Conservation (phyloP, 306 rosid species). For the Castanea mollissima region DNA sequence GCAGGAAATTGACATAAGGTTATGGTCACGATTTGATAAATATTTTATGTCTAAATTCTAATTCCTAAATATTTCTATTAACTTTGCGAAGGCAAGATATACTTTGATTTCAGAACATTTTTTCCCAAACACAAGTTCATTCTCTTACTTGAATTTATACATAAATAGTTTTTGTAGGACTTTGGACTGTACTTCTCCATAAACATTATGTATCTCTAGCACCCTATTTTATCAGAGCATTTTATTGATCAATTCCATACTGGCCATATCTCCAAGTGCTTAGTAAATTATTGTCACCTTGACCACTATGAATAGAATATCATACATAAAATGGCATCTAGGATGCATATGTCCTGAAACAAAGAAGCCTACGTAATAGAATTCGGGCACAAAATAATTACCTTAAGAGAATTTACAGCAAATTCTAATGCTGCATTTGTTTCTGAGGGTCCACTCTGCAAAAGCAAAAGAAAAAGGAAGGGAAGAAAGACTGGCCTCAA, state of each 20-base stretch:
- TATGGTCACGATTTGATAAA: background rate
- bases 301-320: background rate
- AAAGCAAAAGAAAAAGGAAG: slow-evolving; percentile 12
- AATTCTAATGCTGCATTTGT: slow-evolving; percentile 93
- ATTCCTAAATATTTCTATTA: background rate
- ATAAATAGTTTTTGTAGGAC: background rate
- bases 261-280: background rate
- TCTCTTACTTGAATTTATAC: background rate
- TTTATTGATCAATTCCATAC: background rate
- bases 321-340: background rate
- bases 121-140: background rate
- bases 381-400: slow-evolving; percentile 31
- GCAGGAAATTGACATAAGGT: background rate
- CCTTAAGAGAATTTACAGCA: slow-evolving; percentile 74
- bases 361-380: background rate
- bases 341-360: background rate
- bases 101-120: background rate
- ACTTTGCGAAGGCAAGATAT: background rate
- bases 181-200: background rate
- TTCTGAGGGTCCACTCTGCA: slow-evolving; percentile 86
- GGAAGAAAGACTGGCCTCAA: slow-evolving; percentile 4
- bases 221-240: background rate
- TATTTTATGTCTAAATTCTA: background rate
- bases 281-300: background rate
- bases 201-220: background rate